Conservation (phyloP, 345 rosid genomes). For the Adansonia digitata region DNA sequence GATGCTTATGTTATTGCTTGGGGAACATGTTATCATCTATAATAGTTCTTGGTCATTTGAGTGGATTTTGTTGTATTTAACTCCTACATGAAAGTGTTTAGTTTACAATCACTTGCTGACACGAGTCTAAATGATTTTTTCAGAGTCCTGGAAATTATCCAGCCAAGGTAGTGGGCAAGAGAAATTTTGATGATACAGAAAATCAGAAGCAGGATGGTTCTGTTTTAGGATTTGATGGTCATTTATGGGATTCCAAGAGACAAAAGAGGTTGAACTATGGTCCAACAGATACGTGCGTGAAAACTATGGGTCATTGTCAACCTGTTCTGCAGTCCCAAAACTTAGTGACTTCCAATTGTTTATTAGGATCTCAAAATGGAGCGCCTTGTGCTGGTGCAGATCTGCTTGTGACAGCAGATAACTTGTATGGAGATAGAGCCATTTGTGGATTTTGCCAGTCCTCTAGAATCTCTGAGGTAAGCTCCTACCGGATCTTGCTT, state of each 20-base stretch:
- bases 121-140: constrained; percentile 4
- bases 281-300: constrained; percentile 9
- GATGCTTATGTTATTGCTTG: neutral
- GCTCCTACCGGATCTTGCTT: neutral
- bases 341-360: constrained; percentile 15
- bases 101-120: neutral
- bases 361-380: constrained; percentile 5
- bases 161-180: constrained; percentile 20
- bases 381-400: constrained; percentile 1
- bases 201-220: constrained; percentile 24
- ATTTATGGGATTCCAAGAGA: constrained; percentile 41
- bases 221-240: constrained; percentile 33
- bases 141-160: constrained; percentile 35
- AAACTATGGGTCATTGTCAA: constrained; percentile 4
- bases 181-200: constrained; percentile 20
- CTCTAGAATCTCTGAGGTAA: constrained; percentile 51
- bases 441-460: constrained; percentile 79
- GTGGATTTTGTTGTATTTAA: neutral
- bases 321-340: constrained; percentile 20
- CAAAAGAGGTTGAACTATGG: constrained; percentile 42
- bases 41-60: neutral
- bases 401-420: constrained; percentile 17
- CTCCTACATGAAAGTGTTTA: no score
- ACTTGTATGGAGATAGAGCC: constrained; percentile 14
- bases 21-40: neutral